phyloP scores from a whole-genome alignment of 805 yeast genomes.

The Metschnikowia lachancei region DNA sequence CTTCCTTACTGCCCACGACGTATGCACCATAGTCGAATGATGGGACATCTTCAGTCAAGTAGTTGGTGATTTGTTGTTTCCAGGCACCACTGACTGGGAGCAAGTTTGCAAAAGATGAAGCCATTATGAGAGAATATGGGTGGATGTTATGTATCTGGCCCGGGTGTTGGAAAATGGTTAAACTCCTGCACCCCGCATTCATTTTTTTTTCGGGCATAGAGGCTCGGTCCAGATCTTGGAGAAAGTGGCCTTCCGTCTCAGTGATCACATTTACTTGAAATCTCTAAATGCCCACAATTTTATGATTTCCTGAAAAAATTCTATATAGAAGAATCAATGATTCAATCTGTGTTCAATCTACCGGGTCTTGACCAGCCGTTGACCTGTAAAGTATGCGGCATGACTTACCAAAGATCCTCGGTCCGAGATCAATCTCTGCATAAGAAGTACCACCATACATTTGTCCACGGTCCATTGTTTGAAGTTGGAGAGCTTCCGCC shows the following conservation, averaged over 20 bases:
- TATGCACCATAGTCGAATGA: slow-evolving; percentile 92
- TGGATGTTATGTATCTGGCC: background rate
- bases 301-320: background rate
- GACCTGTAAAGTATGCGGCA: slow-evolving; percentile 51
- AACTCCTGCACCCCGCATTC: slow-evolving; percentile 14
- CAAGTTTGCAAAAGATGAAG: slow-evolving; percentile 44
- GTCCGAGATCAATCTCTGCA: slow-evolving; percentile 48
- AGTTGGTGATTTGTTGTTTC: slow-evolving; percentile 73
- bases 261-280: background rate
- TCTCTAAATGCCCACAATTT: background rate
- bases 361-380: slow-evolving; percentile 6
- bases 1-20: slow-evolving; percentile 78
- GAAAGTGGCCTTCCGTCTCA: background rate
- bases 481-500: slow-evolving; percentile 16
- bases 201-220: slow-evolving; percentile 1
- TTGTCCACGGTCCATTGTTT: slow-evolving; percentile 53
- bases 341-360: slow-evolving; percentile 14
- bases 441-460: slow-evolving; percentile 48
- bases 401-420: slow-evolving; percentile 48
- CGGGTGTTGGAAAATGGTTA: background rate
- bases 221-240: background rate
- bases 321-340: slow-evolving; percentile 2
- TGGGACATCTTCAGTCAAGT: slow-evolving; percentile 87
- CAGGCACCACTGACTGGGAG: slow-evolving; percentile 77
- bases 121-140: slow-evolving; percentile 11